These are phyloP conservation scores for Hymenoscyphus fraxineus DNA, from an alignment of 2,329 filamentous ascomycete genomes.

Conservation along the genomic window DNA sequence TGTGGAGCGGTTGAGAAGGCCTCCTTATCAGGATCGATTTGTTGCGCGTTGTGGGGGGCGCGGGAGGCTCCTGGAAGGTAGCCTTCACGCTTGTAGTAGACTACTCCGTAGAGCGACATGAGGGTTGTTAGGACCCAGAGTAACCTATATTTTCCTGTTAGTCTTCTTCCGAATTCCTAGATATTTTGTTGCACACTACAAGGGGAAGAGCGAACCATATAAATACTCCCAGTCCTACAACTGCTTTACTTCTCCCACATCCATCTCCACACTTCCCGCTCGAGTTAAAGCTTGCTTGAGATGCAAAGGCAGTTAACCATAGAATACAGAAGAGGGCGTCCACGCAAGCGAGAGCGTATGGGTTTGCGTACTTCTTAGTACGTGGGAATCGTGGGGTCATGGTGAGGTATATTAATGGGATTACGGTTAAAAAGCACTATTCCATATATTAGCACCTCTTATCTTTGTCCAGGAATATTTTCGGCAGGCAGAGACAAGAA, in stretches of 20 bases:
- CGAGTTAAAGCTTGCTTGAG: slow-evolving; percentile 61
- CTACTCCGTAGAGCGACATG: slow-evolving; percentile 56
- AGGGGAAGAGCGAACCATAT: slow-evolving; percentile 47
- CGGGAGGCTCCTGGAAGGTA: slow-evolving; percentile 49
- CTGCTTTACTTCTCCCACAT: slow-evolving; percentile 59
- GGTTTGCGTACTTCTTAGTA: slow-evolving; percentile 58
- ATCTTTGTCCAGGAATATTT: background rate
- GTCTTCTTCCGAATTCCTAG: background rate
- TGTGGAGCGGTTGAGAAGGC: slow-evolving; percentile 66
- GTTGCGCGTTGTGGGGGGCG: slow-evolving; percentile 34
- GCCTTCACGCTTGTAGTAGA: slow-evolving; percentile 60
- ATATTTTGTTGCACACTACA: background rate
- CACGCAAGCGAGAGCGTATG: slow-evolving; percentile 56
- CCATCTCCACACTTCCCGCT: slow-evolving; percentile 50
- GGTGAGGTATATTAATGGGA: slow-evolving; percentile 61
- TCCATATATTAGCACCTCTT: slow-evolving; percentile 5
- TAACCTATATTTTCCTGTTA: slow-evolving; percentile 41
- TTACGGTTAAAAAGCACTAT: slow-evolving; percentile 62
- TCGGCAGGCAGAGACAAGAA: background rate
- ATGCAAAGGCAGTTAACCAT: slow-evolving; percentile 65
- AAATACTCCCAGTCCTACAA: slow-evolving; percentile 61
- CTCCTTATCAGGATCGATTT: slow-evolving; percentile 66
- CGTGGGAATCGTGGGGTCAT: slow-evolving; percentile 62
- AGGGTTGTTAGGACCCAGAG: slow-evolving; percentile 51
- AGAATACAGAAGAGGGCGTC: slow-evolving; percentile 57